phyloP scores from a whole-genome alignment of 805 yeast genomes.

The Naumovozyma baii region DNA sequence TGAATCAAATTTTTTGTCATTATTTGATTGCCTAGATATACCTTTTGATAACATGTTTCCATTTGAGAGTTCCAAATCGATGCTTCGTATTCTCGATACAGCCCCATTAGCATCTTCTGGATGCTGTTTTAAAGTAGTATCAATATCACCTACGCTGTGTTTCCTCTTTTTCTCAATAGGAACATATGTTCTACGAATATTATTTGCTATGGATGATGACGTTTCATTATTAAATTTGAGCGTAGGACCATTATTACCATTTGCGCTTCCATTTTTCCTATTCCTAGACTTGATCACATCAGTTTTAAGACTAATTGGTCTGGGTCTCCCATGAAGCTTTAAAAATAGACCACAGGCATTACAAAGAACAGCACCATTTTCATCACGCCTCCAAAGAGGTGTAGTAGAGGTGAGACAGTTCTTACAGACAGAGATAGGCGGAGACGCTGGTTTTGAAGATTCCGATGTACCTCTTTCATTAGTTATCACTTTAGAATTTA shows the following conservation, averaged over 20 bases:
- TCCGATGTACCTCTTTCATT: background rate
- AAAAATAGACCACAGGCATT: constrained; percentile 89
- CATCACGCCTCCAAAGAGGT: constrained; percentile 93
- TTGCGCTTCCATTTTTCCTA: constrained; percentile 41
- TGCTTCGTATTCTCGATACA: background rate
- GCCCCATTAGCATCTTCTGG: background rate
- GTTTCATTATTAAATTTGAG: background rate
- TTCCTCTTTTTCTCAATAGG: background rate
- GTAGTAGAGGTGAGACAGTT: constrained; percentile 90
- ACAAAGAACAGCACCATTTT: constrained; percentile 80
- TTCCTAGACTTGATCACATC: constrained; percentile 89
- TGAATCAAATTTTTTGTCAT: background rate
- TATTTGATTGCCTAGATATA: background rate
- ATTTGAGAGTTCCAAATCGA: background rate
- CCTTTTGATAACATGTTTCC: constrained; percentile 8
- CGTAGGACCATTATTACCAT: constrained; percentile 3
- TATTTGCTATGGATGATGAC: background rate
- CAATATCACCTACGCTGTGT: background rate
- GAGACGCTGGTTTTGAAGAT: background rate
- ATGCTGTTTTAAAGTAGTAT: background rate
- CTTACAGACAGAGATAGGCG: constrained; percentile 55
- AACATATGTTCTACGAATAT: background rate
- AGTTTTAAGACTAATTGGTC: constrained; percentile 85
- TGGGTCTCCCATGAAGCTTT: constrained; percentile 83
- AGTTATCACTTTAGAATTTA: background rate